phyloP scores from a whole-genome alignment of 495 filamentous ascomycete genomes.

The Aspergillus coremiiformis region DNA sequence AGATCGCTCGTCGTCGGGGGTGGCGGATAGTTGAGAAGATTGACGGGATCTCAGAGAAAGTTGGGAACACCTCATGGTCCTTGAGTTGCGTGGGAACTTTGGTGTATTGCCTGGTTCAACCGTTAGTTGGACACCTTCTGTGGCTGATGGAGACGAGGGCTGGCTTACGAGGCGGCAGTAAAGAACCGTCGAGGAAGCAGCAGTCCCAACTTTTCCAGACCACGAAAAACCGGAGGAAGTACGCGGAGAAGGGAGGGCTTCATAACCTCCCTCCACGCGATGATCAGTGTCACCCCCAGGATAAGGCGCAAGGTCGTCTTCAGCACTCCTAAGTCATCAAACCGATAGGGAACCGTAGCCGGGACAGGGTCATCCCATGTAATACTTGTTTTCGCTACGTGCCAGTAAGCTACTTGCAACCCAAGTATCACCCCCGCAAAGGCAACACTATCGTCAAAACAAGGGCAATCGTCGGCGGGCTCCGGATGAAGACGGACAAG shows the following conservation, averaged over 20 bases:
- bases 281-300: constrained; percentile 72
- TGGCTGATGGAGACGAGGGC: not conserved
- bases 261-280: constrained; percentile 79
- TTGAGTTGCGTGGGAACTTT: constrained; percentile 68
- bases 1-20: constrained; percentile 72
- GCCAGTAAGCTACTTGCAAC: constrained; percentile 72
- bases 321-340: constrained; percentile 53
- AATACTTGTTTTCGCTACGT: constrained; percentile 51
- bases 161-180: constrained; percentile 68
- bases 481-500: constrained; percentile 89
- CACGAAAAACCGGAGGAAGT: constrained; percentile 79
- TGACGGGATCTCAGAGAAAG: constrained; percentile 72
- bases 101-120: constrained; percentile 60
- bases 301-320: constrained; percentile 58
- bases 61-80: constrained; percentile 81
- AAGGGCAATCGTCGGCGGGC: constrained; percentile 93
- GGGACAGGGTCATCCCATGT: constrained; percentile 52
- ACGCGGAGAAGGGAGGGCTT: constrained; percentile 73
- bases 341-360: constrained; percentile 57
- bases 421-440: constrained; percentile 88
- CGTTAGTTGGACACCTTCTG: constrained; percentile 2
- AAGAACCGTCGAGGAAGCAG: constrained; percentile 81
- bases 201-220: constrained; percentile 71
- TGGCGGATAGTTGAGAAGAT: constrained; percentile 73
- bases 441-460: constrained; percentile 92